Percentiles rank a stretch among this genome's conserved stretches.
Conservation (phyloP, 345 rosid species). For the Luvunga scandens region DNA sequence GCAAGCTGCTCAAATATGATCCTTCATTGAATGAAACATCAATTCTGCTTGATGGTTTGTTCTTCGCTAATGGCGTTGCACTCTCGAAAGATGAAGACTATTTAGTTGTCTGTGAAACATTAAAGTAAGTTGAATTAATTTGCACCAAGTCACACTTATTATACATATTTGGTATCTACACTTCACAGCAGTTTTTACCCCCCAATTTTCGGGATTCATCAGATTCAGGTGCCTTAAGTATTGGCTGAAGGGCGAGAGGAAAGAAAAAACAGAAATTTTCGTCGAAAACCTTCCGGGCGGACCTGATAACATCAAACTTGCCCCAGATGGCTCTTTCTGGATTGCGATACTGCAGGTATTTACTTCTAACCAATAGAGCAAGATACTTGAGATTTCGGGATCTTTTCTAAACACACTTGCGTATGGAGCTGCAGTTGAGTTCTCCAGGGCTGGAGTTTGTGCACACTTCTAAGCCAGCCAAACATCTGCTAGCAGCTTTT, state of each 20-base stretch:
- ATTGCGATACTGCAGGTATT: conserved; percentile 36
- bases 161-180: background rate
- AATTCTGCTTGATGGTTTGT: conserved; percentile 32
- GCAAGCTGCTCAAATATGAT: conserved; percentile 52
- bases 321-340: conserved; percentile 64
- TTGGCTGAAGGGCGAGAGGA: conserved; percentile 41
- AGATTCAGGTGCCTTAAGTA: conserved; percentile 47
- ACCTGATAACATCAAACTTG: conserved; percentile 55
- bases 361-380: background rate
- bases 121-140: conserved; percentile 29
- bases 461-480: conserved; percentile 36
- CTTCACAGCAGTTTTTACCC: background rate
- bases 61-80: conserved; percentile 51
- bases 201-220: background rate
- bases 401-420: background rate
- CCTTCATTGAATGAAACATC: conserved; percentile 35
- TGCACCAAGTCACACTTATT: background rate
- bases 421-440: conserved; percentile 18
- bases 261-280: conserved; percentile 40
- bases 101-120: conserved; percentile 45
- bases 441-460: conserved; percentile 31
- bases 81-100: conserved; percentile 41
- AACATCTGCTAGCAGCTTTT: conserved; percentile 32
- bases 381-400: background rate
- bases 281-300: conserved; percentile 46